Percentiles rank a stretch among this genome's conserved stretches.
Conservation (phyloP, 495 filamentous ascomycete species). For the Annulohypoxylon bovei region DNA sequence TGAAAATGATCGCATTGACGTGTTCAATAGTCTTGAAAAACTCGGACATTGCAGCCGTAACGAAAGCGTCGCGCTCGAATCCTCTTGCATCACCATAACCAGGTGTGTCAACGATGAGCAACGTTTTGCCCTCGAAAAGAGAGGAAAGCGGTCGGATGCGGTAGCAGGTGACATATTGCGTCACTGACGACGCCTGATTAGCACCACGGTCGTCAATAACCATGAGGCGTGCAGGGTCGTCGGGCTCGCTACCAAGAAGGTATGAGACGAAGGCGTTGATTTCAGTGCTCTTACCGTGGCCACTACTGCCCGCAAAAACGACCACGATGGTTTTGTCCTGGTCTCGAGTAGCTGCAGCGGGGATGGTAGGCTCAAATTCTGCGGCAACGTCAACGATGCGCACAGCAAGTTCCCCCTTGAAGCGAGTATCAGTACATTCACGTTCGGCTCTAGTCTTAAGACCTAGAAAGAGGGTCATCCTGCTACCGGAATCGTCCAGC, state of each 20-base stretch:
- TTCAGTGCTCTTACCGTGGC: constrained; percentile 17
- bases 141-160: constrained; percentile 19
- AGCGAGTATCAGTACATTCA: neutral
- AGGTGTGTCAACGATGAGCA: constrained; percentile 20
- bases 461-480: constrained; percentile 9
- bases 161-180: constrained; percentile 21
- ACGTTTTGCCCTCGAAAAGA: constrained; percentile 23
- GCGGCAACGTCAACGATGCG: constrained; percentile 13
- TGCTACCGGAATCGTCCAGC: neutral
- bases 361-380: neutral
- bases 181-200: constrained; percentile 9
- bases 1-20: constrained; percentile 26
- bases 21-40: neutral
- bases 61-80: constrained; percentile 17
- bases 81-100: constrained; percentile 17
- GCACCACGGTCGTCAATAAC: constrained; percentile 15
- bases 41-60: neutral
- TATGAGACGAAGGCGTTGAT: constrained; percentile 18
- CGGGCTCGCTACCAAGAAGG: constrained; percentile 4
- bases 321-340: constrained; percentile 9
- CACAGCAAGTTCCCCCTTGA: neutral
- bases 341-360: no score
- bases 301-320: neutral
- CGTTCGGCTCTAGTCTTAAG: no score
- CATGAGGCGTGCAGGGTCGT: constrained; percentile 9